Conservation (phyloP, 208 protist genomes). For the Leishmania braziliensis region DNA sequence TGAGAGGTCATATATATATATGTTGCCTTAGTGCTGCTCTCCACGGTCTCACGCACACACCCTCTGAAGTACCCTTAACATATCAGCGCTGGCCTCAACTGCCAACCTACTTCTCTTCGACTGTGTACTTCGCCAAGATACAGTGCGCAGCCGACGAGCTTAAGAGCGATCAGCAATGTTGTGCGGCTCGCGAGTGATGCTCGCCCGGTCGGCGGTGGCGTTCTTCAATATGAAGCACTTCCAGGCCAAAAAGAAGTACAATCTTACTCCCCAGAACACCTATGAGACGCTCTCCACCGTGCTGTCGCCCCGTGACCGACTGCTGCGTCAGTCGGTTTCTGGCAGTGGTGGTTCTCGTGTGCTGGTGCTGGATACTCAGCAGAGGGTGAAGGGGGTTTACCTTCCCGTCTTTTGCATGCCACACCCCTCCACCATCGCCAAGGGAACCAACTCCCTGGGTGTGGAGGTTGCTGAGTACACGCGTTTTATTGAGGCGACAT, state of each 20-base stretch:
- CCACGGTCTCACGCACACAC: neutral
- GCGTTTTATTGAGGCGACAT: conserved; percentile 17
- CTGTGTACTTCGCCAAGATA: neutral
- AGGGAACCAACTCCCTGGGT: conserved; percentile 54
- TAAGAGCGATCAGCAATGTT: conserved; percentile 6
- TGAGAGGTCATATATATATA: neutral
- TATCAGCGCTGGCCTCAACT: neutral
- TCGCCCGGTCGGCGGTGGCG: conserved; percentile 61
- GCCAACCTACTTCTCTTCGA: neutral
- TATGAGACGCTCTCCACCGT: conserved; percentile 37
- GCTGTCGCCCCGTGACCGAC: conserved; percentile 57
- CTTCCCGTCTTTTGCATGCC: conserved; percentile 71
- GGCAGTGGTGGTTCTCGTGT: conserved; percentile 66
- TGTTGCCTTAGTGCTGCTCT: neutral
- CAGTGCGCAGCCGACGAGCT: neutral
- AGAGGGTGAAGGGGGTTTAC: conserved; percentile 85
- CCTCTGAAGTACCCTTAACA: neutral
- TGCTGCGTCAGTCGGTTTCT: conserved; percentile 70
- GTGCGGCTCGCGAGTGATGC: conserved; percentile 10
- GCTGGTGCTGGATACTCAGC: conserved; percentile 77
- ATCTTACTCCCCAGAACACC: conserved; percentile 46
- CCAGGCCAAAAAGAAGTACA: conserved; percentile 51
- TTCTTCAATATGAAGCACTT: conserved; percentile 88
- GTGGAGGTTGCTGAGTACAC: conserved; percentile 60
- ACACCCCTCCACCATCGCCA: conserved; percentile 49